A percentile compares a stretch with the other conserved stretches of the same genome.
Evolutionary conservation across 2,329 filamentous ascomycete species (phyloP).

Genomic region (Colletotrichum lini): DNA sequence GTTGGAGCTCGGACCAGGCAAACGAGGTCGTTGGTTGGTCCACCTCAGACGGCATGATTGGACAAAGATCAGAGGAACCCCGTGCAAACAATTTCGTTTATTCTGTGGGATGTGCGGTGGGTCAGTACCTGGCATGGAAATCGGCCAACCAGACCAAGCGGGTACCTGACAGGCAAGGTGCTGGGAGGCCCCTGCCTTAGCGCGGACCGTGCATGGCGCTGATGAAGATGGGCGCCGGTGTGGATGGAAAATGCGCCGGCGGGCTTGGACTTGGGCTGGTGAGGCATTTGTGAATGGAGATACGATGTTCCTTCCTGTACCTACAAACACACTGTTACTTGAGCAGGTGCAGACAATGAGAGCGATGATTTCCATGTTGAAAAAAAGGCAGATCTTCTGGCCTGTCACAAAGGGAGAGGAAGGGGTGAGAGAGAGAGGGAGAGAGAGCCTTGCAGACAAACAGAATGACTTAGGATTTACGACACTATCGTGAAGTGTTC

Average conservation of each 20-base stretch:
- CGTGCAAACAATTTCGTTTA: conserved; percentile 41
- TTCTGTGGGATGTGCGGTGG: conserved; percentile 20
- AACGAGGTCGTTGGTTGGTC: conserved; percentile 2
- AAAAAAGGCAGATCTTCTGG: not conserved
- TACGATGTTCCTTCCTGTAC: not conserved
- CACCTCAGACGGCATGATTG: conserved; percentile 18
- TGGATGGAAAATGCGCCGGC: conserved; percentile 31
- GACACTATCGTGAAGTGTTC: conserved; percentile 35
- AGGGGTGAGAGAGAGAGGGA: too few relatives aligned
- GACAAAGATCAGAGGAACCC: conserved; percentile 24
- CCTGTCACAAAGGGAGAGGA: too few relatives aligned
- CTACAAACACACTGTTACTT: too few relatives aligned
- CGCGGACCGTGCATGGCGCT: conserved; percentile 27
- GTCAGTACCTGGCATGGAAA: not conserved
- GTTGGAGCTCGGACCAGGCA: conserved; percentile 29
- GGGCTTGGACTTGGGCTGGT: conserved; percentile 8
- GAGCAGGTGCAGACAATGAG: too few relatives aligned
- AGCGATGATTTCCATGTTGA: not conserved
- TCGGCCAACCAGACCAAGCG: conserved; percentile 20
- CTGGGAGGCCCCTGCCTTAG: conserved; percentile 31
- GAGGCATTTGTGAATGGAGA: conserved; percentile 19
- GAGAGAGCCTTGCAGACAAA: not conserved
- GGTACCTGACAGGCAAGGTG: conserved; percentile 35
- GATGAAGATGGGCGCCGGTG: conserved; percentile 42
- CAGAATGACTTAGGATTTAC: not conserved